Base-by-base conservation (phyloP, 2,329 filamentous ascomycete species). In the Pseudogymnoascus sp. region DNA sequence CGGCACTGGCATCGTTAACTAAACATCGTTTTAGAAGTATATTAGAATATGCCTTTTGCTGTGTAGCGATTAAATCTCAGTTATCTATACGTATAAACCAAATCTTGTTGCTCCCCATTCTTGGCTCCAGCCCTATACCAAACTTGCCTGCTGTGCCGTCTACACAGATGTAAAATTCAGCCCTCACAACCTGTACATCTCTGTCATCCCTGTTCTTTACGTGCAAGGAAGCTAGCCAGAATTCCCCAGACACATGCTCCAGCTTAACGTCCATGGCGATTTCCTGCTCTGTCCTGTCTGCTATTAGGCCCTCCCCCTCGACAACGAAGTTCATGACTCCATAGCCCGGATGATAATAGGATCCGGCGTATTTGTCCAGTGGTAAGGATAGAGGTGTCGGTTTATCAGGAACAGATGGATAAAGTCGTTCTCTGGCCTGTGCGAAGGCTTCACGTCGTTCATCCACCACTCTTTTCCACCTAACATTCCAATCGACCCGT, bases 351-450 rank as follows among this genome's bases (percentile, higher is more conserved):
- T 81, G 73, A 64, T 70, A 75, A 66, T 81, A 82, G 1, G 72
- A 77, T 2, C 80, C 80, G 1, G 69, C 66, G 64, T 77, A 76
- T 37, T 69, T 68, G 14, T 68, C 64, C 3, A 80, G 67, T 0
- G 76, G 73, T 14, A 77, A 69, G 6, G 70, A 63, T 0, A 71
- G 71, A 3, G 76, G 75, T 31, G 77, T 56, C 0, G 73, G 70
- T 14, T 74, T 73, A 1, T 71, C 40, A 1, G 77, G 74, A 3
- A 73, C 72, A 5, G 73, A 59, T 0, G 78, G 77, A 65, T 76
- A 81, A 35, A 76, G 67, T 1, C 66, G 47, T 3, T 53, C 47
- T 31, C 25, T 53, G 5, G 47, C 47, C 25, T 8, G 65, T 4
- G 76, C 69, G 1, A 74, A 65, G 1, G 74, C 74, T 1, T 73